A percentile compares a stretch with the other conserved stretches of the same genome.
Evolutionary conservation across 768 basidiomycete genomes (phyloP).

Genomic region (Rhizopogon rudus): DNA sequence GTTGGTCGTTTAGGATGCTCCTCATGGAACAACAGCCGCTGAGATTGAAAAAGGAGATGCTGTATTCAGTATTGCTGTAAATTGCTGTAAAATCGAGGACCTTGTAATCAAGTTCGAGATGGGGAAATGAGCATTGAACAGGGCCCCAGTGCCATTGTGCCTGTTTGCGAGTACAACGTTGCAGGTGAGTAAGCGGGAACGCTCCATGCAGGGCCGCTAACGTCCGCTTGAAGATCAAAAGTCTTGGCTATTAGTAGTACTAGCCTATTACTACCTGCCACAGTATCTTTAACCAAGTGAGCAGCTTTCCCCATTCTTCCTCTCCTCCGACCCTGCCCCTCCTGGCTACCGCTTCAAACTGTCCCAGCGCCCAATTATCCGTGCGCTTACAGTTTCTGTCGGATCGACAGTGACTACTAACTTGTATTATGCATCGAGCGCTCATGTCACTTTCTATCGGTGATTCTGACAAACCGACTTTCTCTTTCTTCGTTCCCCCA

Average conservation of each 20-base stretch:
- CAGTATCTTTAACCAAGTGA: too few species aligned
- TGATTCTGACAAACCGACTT: conserved; percentile 16
- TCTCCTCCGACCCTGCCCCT: background rate
- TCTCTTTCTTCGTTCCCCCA: conserved; percentile 19
- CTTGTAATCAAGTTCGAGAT: too few species aligned
- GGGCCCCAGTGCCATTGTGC: background rate
- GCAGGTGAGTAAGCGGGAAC: background rate
- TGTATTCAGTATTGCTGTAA: too few species aligned
- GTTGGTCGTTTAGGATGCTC: too few species aligned
- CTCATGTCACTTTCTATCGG: conserved; percentile 9
- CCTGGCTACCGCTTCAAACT: background rate
- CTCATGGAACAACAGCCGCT: too few species aligned
- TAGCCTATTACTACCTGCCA: background rate
- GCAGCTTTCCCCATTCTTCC: background rate
- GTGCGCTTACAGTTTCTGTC: background rate
- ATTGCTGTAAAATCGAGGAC: too few species aligned
- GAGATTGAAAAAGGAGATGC: too few species aligned
- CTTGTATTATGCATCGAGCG: conserved; percentile 13
- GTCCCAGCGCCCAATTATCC: conserved; percentile 2
- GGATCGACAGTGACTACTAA: background rate
- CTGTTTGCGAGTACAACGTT: background rate
- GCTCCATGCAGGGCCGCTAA: background rate
- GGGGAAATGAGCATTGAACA: too few species aligned
- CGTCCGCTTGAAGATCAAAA: background rate
- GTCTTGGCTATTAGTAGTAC: background rate